Evolutionary conservation across 345 rosid genomes (phyloP), one percentile per base, ranked within the genome.

Genomic region (Eucalyptus tenuipes): DNA sequence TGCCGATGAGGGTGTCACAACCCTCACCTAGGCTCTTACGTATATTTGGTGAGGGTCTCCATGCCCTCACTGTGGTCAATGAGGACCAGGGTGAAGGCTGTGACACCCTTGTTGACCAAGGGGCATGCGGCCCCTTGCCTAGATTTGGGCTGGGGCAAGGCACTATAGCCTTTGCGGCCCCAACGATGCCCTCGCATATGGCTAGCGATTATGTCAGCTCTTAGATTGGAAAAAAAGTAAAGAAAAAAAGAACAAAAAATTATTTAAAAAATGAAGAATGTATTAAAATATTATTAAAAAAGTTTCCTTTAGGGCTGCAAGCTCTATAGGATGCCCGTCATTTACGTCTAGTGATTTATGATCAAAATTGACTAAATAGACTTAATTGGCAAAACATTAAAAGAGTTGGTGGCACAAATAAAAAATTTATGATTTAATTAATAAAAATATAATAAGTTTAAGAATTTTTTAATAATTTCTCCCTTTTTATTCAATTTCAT

Each of bases 271-370:
- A 18, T 52, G 9, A 18, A 55, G 4, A 55, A 55, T 55, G 1
- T 22, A 22, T 4, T 55, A 55, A 55, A 55, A 55, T 55, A 22
- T 22, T 55, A 22, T 55, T 24, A 2, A 55, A 55, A 55, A 55
- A 0, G 13, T 55, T 22, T 22, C 24, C 1, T 22, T 55, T 0
- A 22, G 13, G 61, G 6, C 1, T 10, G 5, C 13, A 1, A 4
- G 2, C 29, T 55, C 5, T 55, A 22, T 24, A 24, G 6, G 13
- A 22, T 17, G 13, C 29, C 3, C 0, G 2, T 9, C 13, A 24
- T 55, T 24, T 24, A 55, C 10, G 2, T 55, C 29, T 22, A 55
- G 61, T 55, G 13, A 55, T 55, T 55, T 55, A 8, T 55, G 25
- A 4, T 0, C 13, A 55, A 55, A 55, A 55, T 24, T 55, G 13